phyloP scores from a whole-genome alignment of 768 basidiomycete species.

The Pleurotus sapidus region DNA sequence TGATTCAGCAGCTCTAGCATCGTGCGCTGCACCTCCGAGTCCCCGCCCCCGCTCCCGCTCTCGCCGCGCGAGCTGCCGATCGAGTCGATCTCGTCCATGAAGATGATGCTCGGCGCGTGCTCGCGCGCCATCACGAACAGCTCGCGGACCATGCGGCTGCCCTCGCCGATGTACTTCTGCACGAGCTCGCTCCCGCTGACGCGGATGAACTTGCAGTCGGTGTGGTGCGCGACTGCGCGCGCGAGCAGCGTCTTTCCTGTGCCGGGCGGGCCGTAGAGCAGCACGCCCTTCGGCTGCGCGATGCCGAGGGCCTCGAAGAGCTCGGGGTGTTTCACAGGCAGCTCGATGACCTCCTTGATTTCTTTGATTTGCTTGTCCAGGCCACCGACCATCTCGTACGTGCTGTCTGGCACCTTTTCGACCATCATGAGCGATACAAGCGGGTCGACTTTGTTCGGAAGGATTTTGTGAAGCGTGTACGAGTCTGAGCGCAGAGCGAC shows the following conservation, averaged over 20 bases:
- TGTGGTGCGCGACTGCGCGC: constrained; percentile 95
- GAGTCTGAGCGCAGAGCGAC: constrained; percentile 97
- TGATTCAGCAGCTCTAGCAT: constrained; percentile 90
- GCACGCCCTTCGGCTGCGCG: constrained; percentile 94
- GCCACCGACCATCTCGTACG: constrained; percentile 99
- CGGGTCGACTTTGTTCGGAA: constrained; percentile 97
- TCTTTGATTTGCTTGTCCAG: constrained; percentile 99
- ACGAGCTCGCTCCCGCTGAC: constrained; percentile 93
- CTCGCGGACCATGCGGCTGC: constrained; percentile 94
- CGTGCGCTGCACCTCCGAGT: constrained; percentile 87
- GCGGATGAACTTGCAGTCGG: constrained; percentile 96
- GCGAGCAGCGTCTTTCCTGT: constrained; percentile 96
- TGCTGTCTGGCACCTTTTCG: constrained; percentile 98
- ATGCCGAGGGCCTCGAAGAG: constrained; percentile 95
- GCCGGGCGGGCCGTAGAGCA: constrained; percentile 94
- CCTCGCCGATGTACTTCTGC: constrained; percentile 98
- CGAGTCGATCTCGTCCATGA: constrained; percentile 99
- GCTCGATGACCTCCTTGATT: constrained; percentile 94
- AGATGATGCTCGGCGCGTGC: constrained; percentile 97
- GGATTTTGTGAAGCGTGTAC: constrained; percentile 94
- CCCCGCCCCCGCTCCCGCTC: constrained; percentile 85
- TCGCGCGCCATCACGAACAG: constrained; percentile 98
- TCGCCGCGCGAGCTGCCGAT: constrained; percentile 93
- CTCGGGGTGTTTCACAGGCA: constrained; percentile 97
- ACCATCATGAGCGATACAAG: constrained; percentile 99